Conservation (phyloP, 495 filamentous ascomycete genomes). For the Penicilliopsis zonata region DNA sequence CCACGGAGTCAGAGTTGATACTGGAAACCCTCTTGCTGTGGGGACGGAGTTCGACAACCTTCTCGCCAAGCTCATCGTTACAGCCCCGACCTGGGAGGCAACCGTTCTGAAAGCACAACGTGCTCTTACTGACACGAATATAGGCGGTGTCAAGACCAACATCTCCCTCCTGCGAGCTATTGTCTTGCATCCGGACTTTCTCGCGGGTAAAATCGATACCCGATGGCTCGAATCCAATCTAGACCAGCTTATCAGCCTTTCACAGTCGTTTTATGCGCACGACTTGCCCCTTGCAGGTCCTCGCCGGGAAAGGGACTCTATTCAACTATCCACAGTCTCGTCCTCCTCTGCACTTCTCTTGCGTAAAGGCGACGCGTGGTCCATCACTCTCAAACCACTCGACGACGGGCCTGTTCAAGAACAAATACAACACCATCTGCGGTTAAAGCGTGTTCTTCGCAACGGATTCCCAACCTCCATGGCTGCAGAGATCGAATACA, state of each 20-base stretch:
- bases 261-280: slow-evolving; percentile 5
- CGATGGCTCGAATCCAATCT: slow-evolving; percentile 45
- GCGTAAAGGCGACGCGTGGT: slow-evolving; percentile 46
- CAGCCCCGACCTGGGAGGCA: slow-evolving; percentile 37
- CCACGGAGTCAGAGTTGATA: slow-evolving; percentile 45
- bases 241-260: slow-evolving; percentile 18
- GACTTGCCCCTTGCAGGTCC: not conserved
- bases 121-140: slow-evolving; percentile 39
- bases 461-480: slow-evolving; percentile 48
- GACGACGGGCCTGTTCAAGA: slow-evolving; percentile 5
- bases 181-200: slow-evolving; percentile 34
- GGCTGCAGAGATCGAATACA: slow-evolving; percentile 42
- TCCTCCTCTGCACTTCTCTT: slow-evolving; percentile 29
- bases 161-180: slow-evolving; percentile 41
- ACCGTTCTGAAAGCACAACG: slow-evolving; percentile 38
- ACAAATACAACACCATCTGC: slow-evolving; percentile 29
- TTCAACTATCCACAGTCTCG: slow-evolving; percentile 7
- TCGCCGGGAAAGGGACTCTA: not conserved
- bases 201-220: slow-evolving; percentile 33
- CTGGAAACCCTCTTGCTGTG: slow-evolving; percentile 25
- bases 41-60: slow-evolving; percentile 48
- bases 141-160: slow-evolving; percentile 45
- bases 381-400: slow-evolving; percentile 22
- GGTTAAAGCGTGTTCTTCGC: slow-evolving; percentile 37
- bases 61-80: slow-evolving; percentile 50